phyloP scores from a whole-genome alignment of 495 filamentous ascomycete species.

The Neurospora sp. region DNA sequence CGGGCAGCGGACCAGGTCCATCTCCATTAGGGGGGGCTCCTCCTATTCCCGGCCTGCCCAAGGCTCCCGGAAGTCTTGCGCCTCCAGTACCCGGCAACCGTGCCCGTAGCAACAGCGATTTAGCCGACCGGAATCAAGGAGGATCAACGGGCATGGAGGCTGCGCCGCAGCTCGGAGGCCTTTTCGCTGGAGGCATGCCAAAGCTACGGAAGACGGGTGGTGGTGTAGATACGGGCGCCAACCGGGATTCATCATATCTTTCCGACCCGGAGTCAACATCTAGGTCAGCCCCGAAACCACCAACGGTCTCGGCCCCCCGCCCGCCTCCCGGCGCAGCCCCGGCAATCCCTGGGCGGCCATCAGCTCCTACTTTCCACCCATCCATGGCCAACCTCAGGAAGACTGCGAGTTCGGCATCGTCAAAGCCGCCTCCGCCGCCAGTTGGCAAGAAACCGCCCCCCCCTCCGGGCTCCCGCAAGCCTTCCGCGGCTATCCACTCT shows the following conservation, averaged over 20 bases:
- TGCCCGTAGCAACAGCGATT: conserved; percentile 75
- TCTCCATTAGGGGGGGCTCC: conserved; percentile 57
- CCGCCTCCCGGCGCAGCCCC: conserved; percentile 51
- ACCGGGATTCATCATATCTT: conserved; percentile 61
- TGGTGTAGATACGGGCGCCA: conserved; percentile 83
- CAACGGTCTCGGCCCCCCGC: conserved; percentile 49
- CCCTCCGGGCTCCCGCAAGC: conserved; percentile 59
- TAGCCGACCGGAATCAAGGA: conserved; percentile 34
- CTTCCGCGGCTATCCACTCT: conserved; percentile 39
- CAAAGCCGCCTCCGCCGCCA: conserved; percentile 44
- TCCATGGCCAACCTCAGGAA: conserved; percentile 52
- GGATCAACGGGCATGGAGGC: conserved; percentile 33
- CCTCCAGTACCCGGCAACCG: conserved; percentile 65
- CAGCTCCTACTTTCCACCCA: conserved; percentile 40
- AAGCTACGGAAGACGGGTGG: conserved; percentile 80
- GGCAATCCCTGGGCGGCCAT: conserved; percentile 45
- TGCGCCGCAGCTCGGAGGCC: conserved; percentile 73
- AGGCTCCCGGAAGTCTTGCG: conserved; percentile 51
- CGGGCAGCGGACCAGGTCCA: conserved; percentile 39
- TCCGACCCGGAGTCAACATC: conserved; percentile 66
- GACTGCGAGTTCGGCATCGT: conserved; percentile 39
- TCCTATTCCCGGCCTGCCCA: conserved; percentile 62
- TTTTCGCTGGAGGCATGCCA: conserved; percentile 92
- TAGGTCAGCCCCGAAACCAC: conserved; percentile 46
- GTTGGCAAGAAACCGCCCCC: conserved; percentile 61